phyloP scores from a whole-genome alignment of 2,329 filamentous ascomycete genomes.

The Xylaria sp. region DNA sequence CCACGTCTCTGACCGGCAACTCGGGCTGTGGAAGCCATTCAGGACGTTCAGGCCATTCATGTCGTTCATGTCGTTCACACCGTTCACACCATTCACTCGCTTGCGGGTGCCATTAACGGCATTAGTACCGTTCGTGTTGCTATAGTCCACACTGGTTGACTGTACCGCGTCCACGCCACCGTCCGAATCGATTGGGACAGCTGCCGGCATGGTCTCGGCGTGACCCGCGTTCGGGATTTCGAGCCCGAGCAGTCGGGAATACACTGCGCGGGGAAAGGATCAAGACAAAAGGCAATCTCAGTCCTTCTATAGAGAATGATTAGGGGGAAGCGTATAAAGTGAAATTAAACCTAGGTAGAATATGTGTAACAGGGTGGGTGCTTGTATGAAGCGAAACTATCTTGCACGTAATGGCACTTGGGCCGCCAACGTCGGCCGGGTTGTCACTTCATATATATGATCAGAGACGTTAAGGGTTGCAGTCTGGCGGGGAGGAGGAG shows the following conservation, averaged over 20 bases:
- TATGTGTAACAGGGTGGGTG: not conserved
- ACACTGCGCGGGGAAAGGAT: not conserved
- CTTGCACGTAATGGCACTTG: not conserved
- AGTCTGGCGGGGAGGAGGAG: slow-evolving; percentile 10
- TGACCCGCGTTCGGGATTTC: slow-evolving; percentile 27
- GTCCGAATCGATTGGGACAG: slow-evolving; percentile 27
- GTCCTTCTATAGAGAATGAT: not conserved
- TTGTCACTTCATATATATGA: slow-evolving; percentile 43
- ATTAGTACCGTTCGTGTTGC: slow-evolving; percentile 28
- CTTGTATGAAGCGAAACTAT: slow-evolving; percentile 21
- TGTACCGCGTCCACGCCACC: slow-evolving; percentile 23
- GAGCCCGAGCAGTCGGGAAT: slow-evolving; percentile 21
- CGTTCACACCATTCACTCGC: slow-evolving; percentile 29
- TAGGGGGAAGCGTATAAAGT: slow-evolving; percentile 7
- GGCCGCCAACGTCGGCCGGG: slow-evolving; percentile 21
- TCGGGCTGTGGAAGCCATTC: slow-evolving; percentile 7
- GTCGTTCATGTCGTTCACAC: slow-evolving; percentile 1
- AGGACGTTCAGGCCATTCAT: slow-evolving; percentile 15
- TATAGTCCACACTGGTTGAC: slow-evolving; percentile 33
- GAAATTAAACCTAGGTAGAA: slow-evolving; percentile 7
- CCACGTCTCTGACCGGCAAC: slow-evolving; percentile 39
- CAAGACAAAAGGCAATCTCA: not conserved
- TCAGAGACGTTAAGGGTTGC: slow-evolving; percentile 5
- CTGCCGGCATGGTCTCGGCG: slow-evolving; percentile 42
- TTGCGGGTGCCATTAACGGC: slow-evolving; percentile 35